phyloP scores from a whole-genome alignment of 2,329 filamentous ascomycete genomes.

The Davidsoniella neocaledoniae region DNA sequence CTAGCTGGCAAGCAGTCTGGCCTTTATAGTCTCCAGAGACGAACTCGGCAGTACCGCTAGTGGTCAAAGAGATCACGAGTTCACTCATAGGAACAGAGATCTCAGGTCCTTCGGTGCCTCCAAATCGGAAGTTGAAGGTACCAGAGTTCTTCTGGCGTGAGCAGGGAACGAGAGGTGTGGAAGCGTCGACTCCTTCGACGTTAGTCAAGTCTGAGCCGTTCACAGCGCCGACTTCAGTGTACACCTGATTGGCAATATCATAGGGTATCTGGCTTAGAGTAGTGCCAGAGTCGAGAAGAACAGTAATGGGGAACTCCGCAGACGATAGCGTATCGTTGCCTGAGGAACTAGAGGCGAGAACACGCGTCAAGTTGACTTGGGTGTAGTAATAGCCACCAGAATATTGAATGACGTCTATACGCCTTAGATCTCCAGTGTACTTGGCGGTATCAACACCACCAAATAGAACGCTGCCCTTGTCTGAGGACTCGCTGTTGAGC shows the following conservation, averaged over 20 bases:
- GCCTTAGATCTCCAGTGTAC: constrained; percentile 45
- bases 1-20: constrained; percentile 35
- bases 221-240: constrained; percentile 36
- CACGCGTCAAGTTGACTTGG: constrained; percentile 29
- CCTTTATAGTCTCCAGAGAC: constrained; percentile 26
- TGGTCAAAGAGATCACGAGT: constrained; percentile 32
- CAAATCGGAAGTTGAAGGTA: constrained; percentile 38
- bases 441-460: constrained; percentile 67
- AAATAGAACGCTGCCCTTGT: constrained; percentile 56
- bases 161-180: constrained; percentile 34
- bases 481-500: constrained; percentile 42
- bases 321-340: constrained; percentile 32
- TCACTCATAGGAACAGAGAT: constrained; percentile 39
- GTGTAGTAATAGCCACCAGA: constrained; percentile 29
- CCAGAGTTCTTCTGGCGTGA: constrained; percentile 26
- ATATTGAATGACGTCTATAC: constrained; percentile 37
- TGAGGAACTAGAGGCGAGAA: constrained; percentile 30
- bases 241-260: constrained; percentile 35
- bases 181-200: constrained; percentile 12
- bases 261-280: constrained; percentile 54
- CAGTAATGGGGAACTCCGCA: constrained; percentile 31
- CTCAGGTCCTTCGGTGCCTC: constrained; percentile 28
- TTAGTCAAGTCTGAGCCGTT: constrained; percentile 19
- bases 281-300: constrained; percentile 60
- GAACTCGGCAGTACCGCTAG: constrained; percentile 15